A percentile compares a stretch with the other conserved stretches of the same genome.
Conservation (phyloP, 164 flowering plant species). For the Paratinospora sagittata region DNA sequence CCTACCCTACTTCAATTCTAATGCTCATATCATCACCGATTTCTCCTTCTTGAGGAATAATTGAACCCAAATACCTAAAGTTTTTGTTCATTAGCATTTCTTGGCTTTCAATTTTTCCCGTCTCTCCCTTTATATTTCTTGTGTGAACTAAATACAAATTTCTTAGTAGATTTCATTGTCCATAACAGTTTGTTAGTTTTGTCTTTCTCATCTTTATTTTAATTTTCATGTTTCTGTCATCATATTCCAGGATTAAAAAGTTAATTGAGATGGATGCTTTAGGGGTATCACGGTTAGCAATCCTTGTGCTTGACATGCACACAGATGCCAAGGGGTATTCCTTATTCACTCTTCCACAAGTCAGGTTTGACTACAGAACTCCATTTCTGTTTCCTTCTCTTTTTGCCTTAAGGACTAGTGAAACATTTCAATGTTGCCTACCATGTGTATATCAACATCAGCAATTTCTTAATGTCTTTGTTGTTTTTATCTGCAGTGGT, state of each 20-base stretch:
- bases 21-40: too few relatives aligned
- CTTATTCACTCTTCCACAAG: slow-evolving; percentile 85
- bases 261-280: slow-evolving; percentile 81
- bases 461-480: neutral
- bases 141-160: too few relatives aligned
- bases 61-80: too few relatives aligned
- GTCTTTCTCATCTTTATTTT: neutral
- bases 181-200: too few relatives aligned
- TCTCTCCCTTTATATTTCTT: too few relatives aligned
- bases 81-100: too few relatives aligned
- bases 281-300: slow-evolving; percentile 64
- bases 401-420: neutral
- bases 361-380: slow-evolving; percentile 50
- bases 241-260: slow-evolving; percentile 61
- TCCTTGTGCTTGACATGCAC: slow-evolving; percentile 74
- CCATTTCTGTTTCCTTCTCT: neutral
- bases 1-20: too few relatives aligned
- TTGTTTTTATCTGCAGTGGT: slow-evolving; percentile 39
- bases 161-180: too few relatives aligned
- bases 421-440: neutral
- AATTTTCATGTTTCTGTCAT: neutral
- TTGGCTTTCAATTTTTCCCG: too few relatives aligned
- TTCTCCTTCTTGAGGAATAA: too few relatives aligned
- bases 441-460: neutral
- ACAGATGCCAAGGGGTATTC: slow-evolving; percentile 89